A percentile compares a stretch with the other conserved stretches of the same genome.
These are phyloP conservation scores for California macrophylla DNA, from an alignment of 441 rosid genomes.

Conservation along the genomic window DNA sequence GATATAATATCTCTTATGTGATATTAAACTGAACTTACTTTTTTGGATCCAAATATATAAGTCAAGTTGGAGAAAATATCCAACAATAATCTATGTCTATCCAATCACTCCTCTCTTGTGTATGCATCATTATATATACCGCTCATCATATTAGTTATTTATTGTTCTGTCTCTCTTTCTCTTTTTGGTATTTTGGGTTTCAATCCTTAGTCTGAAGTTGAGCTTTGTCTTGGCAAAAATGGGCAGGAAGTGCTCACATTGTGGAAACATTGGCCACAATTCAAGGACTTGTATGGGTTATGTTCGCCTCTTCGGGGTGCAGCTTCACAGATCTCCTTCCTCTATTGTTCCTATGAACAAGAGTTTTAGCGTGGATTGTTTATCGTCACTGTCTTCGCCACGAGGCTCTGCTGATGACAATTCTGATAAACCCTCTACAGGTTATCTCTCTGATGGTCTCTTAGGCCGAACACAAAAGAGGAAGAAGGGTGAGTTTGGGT, in stretches of 20 bases:
- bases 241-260: constrained; percentile 87
- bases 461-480: constrained; percentile 37
- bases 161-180: constrained; percentile 12
- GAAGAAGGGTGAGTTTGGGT: constrained; percentile 43
- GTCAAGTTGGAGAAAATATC: constrained; percentile 33
- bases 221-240: constrained; percentile 33
- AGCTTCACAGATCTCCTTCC: constrained; percentile 38
- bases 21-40: too few species aligned
- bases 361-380: constrained; percentile 66
- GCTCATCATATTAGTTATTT: constrained; percentile 21
- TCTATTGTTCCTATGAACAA: constrained; percentile 39
- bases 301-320: constrained; percentile 74
- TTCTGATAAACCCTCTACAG: constrained; percentile 26
- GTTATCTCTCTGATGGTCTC: constrained; percentile 58
- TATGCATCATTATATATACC: constrained; percentile 34
- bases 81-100: constrained; percentile 36
- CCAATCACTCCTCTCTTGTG: constrained; percentile 66
- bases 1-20: too few species aligned
- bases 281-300: constrained; percentile 57
- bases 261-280: constrained; percentile 76
- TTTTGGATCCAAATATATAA: too few species aligned
- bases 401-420: constrained; percentile 23
- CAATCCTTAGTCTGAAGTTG: too few species aligned
- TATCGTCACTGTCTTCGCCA: constrained; percentile 30
- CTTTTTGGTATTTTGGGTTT: constrained; percentile 14